These are phyloP conservation scores for Passalora sequoiae DNA, from an alignment of 2,329 filamentous ascomycete species.

Conservation along the genomic window DNA sequence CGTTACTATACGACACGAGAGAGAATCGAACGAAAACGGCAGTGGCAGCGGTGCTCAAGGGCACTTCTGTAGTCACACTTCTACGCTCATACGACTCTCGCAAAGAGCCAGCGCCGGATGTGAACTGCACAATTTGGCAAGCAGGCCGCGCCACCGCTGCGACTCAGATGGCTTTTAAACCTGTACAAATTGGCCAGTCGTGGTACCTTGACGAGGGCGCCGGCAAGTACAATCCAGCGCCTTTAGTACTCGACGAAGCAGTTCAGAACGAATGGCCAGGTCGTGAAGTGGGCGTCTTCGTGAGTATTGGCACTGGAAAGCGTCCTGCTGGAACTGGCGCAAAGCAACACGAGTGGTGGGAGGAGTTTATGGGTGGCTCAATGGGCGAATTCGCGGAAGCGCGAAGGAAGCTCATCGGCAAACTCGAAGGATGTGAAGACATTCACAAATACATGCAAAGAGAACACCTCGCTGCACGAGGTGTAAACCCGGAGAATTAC, in stretches of 20 bases:
- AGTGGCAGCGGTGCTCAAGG: constrained; percentile 86
- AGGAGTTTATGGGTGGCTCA: constrained; percentile 66
- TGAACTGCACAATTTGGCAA: constrained; percentile 94
- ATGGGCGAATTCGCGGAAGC: constrained; percentile 91
- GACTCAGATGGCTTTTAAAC: constrained; percentile 90
- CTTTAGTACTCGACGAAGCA: constrained; percentile 82
- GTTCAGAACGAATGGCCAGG: constrained; percentile 92
- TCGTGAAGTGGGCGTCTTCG: constrained; percentile 82
- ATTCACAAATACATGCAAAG: constrained; percentile 82
- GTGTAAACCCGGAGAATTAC: constrained; percentile 81
- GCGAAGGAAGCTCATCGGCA: constrained; percentile 72
- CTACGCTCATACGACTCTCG: constrained; percentile 93
- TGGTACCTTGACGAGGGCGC: constrained; percentile 89
- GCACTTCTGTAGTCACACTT: constrained; percentile 63
- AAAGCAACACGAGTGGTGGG: constrained; percentile 76
- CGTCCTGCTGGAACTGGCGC: constrained; percentile 67
- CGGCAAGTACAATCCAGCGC: constrained; percentile 87
- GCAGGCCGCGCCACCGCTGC: constrained; percentile 91
- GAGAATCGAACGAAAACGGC: constrained; percentile 69
- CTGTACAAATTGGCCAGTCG: constrained; percentile 87
- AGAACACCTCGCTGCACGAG: constrained; percentile 67
- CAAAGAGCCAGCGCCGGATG: constrained; percentile 83
- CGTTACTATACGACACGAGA: constrained; percentile 78
- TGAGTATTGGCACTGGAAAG: constrained; percentile 92
- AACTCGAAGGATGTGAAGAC: constrained; percentile 91